phyloP scores from a whole-genome alignment of 2,329 filamentous ascomycete species.

The Karstenula rhodostoma region DNA sequence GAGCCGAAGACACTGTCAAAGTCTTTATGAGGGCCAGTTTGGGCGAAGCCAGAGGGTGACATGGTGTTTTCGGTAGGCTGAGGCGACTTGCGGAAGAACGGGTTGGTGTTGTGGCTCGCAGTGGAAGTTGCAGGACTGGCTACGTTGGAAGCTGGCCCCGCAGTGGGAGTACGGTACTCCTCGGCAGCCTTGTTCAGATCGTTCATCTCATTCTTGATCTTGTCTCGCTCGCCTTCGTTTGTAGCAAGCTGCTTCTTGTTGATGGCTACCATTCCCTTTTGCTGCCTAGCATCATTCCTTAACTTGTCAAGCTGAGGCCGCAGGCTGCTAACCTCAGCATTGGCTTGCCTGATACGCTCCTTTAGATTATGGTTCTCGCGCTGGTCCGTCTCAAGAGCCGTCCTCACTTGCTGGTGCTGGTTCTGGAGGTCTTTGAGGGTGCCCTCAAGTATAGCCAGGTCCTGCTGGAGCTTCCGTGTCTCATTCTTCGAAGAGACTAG shows the following conservation, averaged over 20 bases:
- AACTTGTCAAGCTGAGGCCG: slow-evolving; percentile 94
- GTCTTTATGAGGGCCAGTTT: slow-evolving; percentile 50
- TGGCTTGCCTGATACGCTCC: slow-evolving; percentile 84
- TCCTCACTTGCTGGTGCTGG: slow-evolving; percentile 79
- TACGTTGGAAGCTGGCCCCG: slow-evolving; percentile 56
- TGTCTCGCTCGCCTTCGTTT: slow-evolving; percentile 87
- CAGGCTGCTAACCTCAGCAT: slow-evolving; percentile 81
- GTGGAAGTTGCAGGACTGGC: slow-evolving; percentile 71
- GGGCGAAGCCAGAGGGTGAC: slow-evolving; percentile 58
- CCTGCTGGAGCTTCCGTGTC: slow-evolving; percentile 82
- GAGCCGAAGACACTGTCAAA: slow-evolving; percentile 90
- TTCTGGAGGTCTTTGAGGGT: slow-evolving; percentile 80
- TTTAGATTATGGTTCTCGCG: slow-evolving; percentile 87
- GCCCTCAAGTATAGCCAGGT: slow-evolving; percentile 83
- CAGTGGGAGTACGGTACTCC: slow-evolving; percentile 54
- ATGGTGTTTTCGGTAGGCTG: slow-evolving; percentile 60
- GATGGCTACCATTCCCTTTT: slow-evolving; percentile 95
- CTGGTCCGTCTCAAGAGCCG: slow-evolving; percentile 83
- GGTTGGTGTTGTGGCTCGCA: slow-evolving; percentile 82
- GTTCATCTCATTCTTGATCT: slow-evolving; percentile 80
- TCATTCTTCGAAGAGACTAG: slow-evolving; percentile 78
- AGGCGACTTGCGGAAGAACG: slow-evolving; percentile 81
- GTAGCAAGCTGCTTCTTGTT: slow-evolving; percentile 97
- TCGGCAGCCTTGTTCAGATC: slow-evolving; percentile 70
- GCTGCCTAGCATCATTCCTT: slow-evolving; percentile 88